Base-by-base conservation (phyloP, 495 filamentous ascomycete genomes). In the Aspergillus indologenus region DNA sequence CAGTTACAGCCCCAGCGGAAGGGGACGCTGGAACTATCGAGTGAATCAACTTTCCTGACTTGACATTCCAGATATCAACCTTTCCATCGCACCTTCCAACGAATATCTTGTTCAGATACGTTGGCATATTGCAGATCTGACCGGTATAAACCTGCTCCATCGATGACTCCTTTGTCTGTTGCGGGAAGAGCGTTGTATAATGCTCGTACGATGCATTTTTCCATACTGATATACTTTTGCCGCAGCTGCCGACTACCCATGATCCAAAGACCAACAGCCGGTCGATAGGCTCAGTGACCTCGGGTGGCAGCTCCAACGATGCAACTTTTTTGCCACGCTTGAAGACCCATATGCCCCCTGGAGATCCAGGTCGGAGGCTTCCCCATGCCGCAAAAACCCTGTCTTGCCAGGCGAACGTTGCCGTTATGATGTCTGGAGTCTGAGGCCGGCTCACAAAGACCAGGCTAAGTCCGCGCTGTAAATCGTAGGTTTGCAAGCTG, bases 11-110 rank as follows among this genome's bases (percentile, higher is more conserved):
- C 12, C 90, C 90, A 50, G 79, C 83, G 17, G 83, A 75, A 1
- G 84, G 70, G 12, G 82, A 79, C 3, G 86, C 83, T 17, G 95
- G 86, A 20, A 89, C 73, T 47, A 97, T 84, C 3, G 90, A 91
- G 68, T 97, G 89, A 23, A 99, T 80, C 24, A 96, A 79, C 67
- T 92, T 95, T 18, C 90, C 91, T 19, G 88, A 93, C 68, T 87
- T 92, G 54, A 98, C 73, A 68, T 99, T 99, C 95, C 95, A 98
- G 54, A 99, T 92, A 67, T 98, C 93, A 19, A 97, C 83, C 69
- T 82, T 85, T n/a, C 95, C 94, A 68, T 97, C 91, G 58, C 78
- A 80, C 58, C 90, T 85, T 5, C 91, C 94, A 34, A 89, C 87
- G 55, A 98, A 90, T 26, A 99, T 80, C 73, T 99, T 99, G 78